These are phyloP conservation scores for Multifurca ochricompacta DNA, from an alignment of 768 basidiomycete genomes.

Conservation along the genomic window DNA sequence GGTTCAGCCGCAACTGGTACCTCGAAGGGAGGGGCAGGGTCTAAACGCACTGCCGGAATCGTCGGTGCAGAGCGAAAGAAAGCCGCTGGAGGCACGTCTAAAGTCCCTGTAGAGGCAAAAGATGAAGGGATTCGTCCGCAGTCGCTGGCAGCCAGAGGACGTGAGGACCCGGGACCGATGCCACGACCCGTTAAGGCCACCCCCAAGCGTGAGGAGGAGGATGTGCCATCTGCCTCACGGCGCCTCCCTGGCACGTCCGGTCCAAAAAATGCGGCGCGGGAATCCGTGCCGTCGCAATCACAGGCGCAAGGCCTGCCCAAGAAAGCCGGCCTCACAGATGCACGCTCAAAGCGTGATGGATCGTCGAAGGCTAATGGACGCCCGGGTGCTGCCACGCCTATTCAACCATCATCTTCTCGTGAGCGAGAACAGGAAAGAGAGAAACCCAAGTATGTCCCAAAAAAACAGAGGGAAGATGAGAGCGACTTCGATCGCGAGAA, in stretches of 20 bases:
- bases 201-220: constrained; percentile 22
- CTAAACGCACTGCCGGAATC: constrained; percentile 3
- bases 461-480: constrained; percentile 13
- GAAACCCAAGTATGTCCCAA: not conserved
- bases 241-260: constrained; percentile 21
- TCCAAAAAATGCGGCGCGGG: constrained; percentile 14
- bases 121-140: constrained; percentile 6
- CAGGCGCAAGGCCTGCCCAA: constrained; percentile 20
- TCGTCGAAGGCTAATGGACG: constrained; percentile 28
- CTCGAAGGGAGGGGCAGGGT: not conserved
- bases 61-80: constrained; percentile 13
- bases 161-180: not conserved
- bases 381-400: constrained; percentile 29
- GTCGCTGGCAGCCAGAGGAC: not conserved
- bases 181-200: constrained; percentile 4
- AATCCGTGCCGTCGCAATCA: constrained; percentile 14
- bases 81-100: not conserved
- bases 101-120: constrained; percentile 6
- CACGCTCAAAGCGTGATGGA: constrained; percentile 26
- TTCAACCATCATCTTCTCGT: constrained; percentile 22
- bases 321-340: constrained; percentile 25
- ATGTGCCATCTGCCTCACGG: constrained; percentile 14
- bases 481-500: constrained; percentile 14
- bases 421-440: constrained; percentile 20
- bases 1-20: not conserved